These are phyloP conservation scores for Phytophthora tentaculata DNA, from an alignment of 352 stramenopile species.

Conservation along the genomic window DNA sequence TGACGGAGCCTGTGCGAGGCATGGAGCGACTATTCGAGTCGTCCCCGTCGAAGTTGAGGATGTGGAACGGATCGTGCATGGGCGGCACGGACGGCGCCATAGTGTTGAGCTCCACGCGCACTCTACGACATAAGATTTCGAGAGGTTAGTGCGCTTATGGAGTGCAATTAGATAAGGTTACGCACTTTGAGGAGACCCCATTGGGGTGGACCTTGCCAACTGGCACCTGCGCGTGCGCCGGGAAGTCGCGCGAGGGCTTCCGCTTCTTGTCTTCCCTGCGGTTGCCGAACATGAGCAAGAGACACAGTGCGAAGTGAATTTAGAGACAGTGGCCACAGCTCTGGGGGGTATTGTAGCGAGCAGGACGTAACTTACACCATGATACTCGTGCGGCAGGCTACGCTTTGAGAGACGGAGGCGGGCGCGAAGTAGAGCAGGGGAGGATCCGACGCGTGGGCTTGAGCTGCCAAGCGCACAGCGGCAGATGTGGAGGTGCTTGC, in stretches of 20 bases:
- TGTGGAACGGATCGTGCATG: slow-evolving; percentile 83
- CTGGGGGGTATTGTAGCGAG: neutral
- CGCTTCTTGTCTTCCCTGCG: slow-evolving; percentile 83
- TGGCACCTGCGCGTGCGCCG: slow-evolving; percentile 70
- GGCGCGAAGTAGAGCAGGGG: slow-evolving; percentile 7
- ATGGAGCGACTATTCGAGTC: slow-evolving; percentile 31
- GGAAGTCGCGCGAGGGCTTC: slow-evolving; percentile 84
- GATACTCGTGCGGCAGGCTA: slow-evolving; percentile 6
- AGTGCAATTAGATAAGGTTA: neutral
- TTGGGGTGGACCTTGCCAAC: slow-evolving; percentile 61
- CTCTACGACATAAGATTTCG: slow-evolving; percentile 28
- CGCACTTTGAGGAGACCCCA: slow-evolving; percentile 43
- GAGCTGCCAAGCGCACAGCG: slow-evolving; percentile 9
- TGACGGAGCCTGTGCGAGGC: slow-evolving; percentile 56
- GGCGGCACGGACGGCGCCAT: slow-evolving; percentile 56
- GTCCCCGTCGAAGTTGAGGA: slow-evolving; percentile 58
- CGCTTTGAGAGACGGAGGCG: slow-evolving; percentile 22
- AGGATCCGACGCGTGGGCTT: slow-evolving; percentile 5
- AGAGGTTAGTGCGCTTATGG: slow-evolving; percentile 6
- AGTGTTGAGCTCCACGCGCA: slow-evolving; percentile 63
- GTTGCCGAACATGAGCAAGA: slow-evolving; percentile 18
- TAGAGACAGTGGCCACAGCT: slow-evolving; percentile 6
- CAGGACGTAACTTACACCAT: slow-evolving; percentile 34
- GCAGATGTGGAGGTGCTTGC: slow-evolving; percentile 20
- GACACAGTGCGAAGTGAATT: slow-evolving; percentile 13